Evolutionary conservation across 495 filamentous ascomycete genomes (phyloP), one percentile per base, ranked within the genome.

Genomic region (Thermothielavioides terrestris): DNA sequence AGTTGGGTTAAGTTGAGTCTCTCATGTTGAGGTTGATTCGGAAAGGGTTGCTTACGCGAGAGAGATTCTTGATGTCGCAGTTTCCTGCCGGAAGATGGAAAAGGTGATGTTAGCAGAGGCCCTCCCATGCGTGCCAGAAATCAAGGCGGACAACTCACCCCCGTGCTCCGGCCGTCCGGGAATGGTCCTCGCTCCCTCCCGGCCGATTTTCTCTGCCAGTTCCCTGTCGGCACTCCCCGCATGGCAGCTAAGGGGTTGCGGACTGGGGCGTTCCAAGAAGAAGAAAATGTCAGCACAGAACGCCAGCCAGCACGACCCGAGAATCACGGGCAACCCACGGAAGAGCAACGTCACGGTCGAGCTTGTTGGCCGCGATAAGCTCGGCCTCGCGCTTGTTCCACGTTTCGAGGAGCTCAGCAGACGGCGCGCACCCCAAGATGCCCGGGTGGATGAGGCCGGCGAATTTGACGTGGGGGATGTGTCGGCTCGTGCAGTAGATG

Each of bases 371-470:
- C 7, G 79, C 71, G 60, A 94, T 89, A 14, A 95, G 72, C 53
- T 89, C 84, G 18, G 70, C 84, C 63, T 95, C 84, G 26, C 91
- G 79, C 48, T 73, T 77, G 62, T 95, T 89, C 91, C 88, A 90
- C 40, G 80, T 79, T 7, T 67, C 71, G 32, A 82, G 62, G 30
- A 79, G 68, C 52, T 81, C 74, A 18, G 80, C 78, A 0, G 85
- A 89, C 1, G 90, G 91, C 0, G 91, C 91, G 58, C 89, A 95
- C 4, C 91, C 91, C 15, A 97, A 71, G 48, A 97, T 95, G 2
- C 91, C 91, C 0, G 91, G 90, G 61, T 97, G 91, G 61, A 97
- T 95, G 30, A 95, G 70, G n/a, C 89, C 89, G 11, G 88, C 78
- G 62, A 94, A 95, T 46, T 86, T 83, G 48, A 95, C 87, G 54